Conservation (phyloP, 495 filamentous ascomycete genomes). For the Aspergillus diversus region DNA sequence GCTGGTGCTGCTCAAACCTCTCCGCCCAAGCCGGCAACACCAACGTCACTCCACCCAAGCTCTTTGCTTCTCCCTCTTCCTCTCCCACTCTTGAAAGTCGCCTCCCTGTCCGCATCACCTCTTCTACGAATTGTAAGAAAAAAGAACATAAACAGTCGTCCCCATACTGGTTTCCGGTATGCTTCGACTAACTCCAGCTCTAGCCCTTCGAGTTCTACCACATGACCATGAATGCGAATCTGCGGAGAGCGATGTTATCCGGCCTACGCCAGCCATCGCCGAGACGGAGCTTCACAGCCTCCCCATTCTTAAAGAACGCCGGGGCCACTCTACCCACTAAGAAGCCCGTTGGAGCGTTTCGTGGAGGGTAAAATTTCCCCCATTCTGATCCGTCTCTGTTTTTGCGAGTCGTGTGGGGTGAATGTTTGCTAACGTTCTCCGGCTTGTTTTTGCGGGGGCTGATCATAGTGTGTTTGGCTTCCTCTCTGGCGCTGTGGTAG, state of each 20-base stretch:
- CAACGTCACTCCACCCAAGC: conserved; percentile 40
- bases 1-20: conserved; percentile 27
- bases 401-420: not conserved
- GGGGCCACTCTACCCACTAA: conserved; percentile 61
- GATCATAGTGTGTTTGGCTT: conserved; percentile 82
- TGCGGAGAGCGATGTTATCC: conserved; percentile 28
- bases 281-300: conserved; percentile 39
- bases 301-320: conserved; percentile 38
- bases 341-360: conserved; percentile 88
- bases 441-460: not conserved
- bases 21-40: conserved; percentile 20
- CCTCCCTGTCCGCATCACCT: not conserved
- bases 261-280: conserved; percentile 25
- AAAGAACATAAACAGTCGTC: conserved; percentile 10
- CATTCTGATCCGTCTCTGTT: not conserved
- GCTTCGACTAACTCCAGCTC: conserved; percentile 8
- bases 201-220: conserved; percentile 5
- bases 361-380: conserved; percentile 74
- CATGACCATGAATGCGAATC: conserved; percentile 31
- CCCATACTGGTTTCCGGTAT: conserved; percentile 2
- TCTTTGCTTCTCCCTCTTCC: conserved; percentile 10
- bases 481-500: conserved; percentile 79
- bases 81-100: conserved; percentile 15
- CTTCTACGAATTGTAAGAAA: conserved; percentile 4
- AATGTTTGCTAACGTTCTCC: conserved; percentile 16